Percentiles rank a stretch among this genome's conserved stretches.
Conservation (phyloP, 2,329 filamentous ascomycete species). For the Diaporthe sp. region DNA sequence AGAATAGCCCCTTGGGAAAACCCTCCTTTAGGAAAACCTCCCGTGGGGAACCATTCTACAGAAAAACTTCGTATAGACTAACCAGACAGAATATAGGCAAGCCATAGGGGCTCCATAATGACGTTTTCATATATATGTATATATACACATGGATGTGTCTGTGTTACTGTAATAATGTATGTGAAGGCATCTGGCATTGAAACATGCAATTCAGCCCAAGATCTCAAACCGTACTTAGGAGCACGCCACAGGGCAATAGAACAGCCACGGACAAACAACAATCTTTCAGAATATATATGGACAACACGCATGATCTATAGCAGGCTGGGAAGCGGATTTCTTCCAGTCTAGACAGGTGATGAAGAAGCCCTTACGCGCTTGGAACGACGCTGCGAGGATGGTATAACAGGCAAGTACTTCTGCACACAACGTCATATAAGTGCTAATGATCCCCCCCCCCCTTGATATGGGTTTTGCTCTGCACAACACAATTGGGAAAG, state of each 20-base stretch:
- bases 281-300: not conserved
- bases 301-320: not conserved
- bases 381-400: not conserved
- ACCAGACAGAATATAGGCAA: no score
- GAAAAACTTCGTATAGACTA: no score
- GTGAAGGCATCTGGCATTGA: not conserved
- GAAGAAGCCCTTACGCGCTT: no score
- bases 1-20: no score
- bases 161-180: no score
- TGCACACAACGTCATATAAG: not conserved
- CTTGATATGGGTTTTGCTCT: not conserved
- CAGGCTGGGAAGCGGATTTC: not conserved
- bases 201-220: not conserved
- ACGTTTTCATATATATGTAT: no score
- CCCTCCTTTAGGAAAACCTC: no score
- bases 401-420: not conserved
- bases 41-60: no score
- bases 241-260: not conserved
- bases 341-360: not conserved
- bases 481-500: not conserved
- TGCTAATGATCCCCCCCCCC: no score
- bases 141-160: no score
- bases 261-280: not conserved
- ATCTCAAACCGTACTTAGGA: not conserved
- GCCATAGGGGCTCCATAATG: no score